Percentiles rank a stretch among this genome's conserved stretches.
phyloP scores from a whole-genome alignment of 495 filamentous ascomycete genomes.

The Aspergillus diversus region DNA sequence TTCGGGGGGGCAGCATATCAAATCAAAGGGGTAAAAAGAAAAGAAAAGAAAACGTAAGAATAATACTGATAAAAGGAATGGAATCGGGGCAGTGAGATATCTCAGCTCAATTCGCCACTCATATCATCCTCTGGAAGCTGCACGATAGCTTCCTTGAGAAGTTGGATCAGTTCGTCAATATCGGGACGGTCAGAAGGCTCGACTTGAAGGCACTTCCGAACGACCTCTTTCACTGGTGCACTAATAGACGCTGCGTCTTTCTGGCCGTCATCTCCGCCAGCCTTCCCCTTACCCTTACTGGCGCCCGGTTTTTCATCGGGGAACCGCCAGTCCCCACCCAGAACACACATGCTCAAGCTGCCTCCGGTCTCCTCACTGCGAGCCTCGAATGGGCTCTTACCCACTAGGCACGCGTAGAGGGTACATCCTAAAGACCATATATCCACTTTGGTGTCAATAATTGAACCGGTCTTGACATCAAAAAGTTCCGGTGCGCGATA shows the following conservation, averaged over 20 bases:
- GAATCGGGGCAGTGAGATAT: not conserved
- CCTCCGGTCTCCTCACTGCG: constrained; percentile 95
- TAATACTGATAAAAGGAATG: constrained; percentile 9
- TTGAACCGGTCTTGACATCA: constrained; percentile 91
- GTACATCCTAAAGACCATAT: constrained; percentile 98
- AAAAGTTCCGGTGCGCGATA: constrained; percentile 98
- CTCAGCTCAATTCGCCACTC: constrained; percentile 30
- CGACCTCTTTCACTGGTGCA: constrained; percentile 79
- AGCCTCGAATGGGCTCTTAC: constrained; percentile 95
- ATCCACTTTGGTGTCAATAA: constrained; percentile 95
- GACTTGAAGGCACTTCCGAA: constrained; percentile 86
- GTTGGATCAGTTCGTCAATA: constrained; percentile 82
- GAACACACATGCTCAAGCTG: constrained; percentile 85
- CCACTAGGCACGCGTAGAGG: constrained; percentile 91
- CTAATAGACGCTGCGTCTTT: constrained; percentile 57
- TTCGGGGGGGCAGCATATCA: not conserved
- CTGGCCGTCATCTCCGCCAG: constrained; percentile 34
- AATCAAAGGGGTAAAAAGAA: not conserved
- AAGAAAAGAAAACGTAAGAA: not conserved
- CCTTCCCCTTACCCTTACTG: constrained; percentile 59
- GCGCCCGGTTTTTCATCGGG: constrained; percentile 72
- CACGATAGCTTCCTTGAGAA: constrained; percentile 76
- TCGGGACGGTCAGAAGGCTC: constrained; percentile 90
- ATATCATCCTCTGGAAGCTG: constrained; percentile 72
- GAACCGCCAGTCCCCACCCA: constrained; percentile 92